Base-by-base conservation (phyloP, 345 rosid species). In the Arabidopsis suecica region DNA sequence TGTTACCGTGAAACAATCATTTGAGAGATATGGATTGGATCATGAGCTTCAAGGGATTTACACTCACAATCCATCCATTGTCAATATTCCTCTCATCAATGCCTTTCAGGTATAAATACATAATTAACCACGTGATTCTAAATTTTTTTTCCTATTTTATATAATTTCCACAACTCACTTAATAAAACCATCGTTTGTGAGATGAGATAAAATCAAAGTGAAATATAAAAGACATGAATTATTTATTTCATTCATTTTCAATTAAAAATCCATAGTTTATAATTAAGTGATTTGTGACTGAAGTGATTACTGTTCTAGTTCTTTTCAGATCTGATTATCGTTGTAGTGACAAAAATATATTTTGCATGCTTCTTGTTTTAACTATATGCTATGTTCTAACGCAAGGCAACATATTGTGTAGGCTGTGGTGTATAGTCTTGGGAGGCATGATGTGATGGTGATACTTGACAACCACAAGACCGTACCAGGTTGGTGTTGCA, bases 401-500 rank as follows among this genome's bases (percentile, higher is more conserved):
- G 68, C 77, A 61, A 72, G 53, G 13, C 34, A 30, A 54, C 64
- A 42, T 20, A 30, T 12, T 33, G 9, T 5, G 23, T 51, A 93
- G 97, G 84, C 79, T 14, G 97, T 91, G 78, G 98, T 93, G 77
- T 42, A 87, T 12, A 83, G 77, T 75, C 93, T 93, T 7, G 91
- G 89, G 13, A 78, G 71, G 14, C 78, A 87, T 75, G 71, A 80
- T 42, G 84, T 94, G 69, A 87, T 94, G 96, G 95, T 90, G 69
- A 90, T 94, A 69, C 65, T 89, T 1, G 96, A 94, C 86, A 91
- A 91, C 78, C 97, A 94, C 81, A 55, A 91, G 48, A 91, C 88
- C 82, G 84, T 82, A 48, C 98, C 98, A 0, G 94, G 96, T 2
- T 94, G 98, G 97, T 94, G 98, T 38, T 91, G 98, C 81, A 78